phyloP scores from a whole-genome alignment of 2,329 filamentous ascomycete genomes.

The Pestalotiopsis sp. region DNA sequence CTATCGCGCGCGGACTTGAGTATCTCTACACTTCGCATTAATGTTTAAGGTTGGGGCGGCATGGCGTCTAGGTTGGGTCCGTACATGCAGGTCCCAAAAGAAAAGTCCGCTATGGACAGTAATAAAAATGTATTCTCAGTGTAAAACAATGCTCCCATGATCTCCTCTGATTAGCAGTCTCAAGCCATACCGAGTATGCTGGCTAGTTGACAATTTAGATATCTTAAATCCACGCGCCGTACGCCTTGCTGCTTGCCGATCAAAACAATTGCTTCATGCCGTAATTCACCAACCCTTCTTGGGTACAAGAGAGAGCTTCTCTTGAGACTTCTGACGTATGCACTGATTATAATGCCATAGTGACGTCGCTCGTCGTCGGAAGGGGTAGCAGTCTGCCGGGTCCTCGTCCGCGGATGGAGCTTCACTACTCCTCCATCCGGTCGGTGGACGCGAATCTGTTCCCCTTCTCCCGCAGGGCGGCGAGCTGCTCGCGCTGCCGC shows the following conservation, averaged over 20 bases:
- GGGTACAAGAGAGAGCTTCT: neutral
- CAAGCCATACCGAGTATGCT: neutral
- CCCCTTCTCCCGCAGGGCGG: constrained; percentile 52
- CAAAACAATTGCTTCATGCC: neutral
- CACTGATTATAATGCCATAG: neutral
- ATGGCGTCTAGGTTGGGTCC: constrained; percentile 6
- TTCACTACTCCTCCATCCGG: constrained; percentile 40
- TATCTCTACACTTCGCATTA: neutral
- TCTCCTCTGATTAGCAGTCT: neutral
- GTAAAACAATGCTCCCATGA: neutral
- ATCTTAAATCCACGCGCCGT: neutral
- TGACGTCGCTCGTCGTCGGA: neutral
- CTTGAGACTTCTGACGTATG: neutral
- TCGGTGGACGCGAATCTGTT: constrained; percentile 36
- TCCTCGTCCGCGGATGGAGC: neutral
- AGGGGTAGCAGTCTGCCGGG: neutral
- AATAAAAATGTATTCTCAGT: neutral
- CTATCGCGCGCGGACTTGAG: neutral
- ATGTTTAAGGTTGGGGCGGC: neutral
- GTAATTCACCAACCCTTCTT: neutral
- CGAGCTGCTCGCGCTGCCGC: constrained; percentile 61
- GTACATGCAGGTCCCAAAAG: neutral
- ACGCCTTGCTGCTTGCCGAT: neutral
- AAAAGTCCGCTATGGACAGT: neutral
- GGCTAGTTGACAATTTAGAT: neutral